Conservation (phyloP, 2,329 filamentous ascomycete genomes). For the Exserohilum turcica region DNA sequence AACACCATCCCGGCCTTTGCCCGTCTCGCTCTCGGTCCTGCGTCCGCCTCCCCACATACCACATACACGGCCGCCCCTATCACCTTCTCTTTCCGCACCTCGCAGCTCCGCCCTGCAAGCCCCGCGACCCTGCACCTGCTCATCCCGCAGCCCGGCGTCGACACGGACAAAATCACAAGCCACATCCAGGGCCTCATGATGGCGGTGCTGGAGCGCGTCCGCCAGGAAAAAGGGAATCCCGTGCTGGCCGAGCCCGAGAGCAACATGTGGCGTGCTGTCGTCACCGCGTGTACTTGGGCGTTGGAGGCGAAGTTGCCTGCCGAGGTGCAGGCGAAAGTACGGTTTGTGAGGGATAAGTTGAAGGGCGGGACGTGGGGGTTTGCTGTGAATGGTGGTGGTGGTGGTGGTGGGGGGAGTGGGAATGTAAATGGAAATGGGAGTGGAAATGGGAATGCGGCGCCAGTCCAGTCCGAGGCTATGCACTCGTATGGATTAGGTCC, state of each 20-base stretch:
- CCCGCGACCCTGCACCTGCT: slow-evolving; percentile 30
- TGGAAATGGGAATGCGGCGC: too few relatives aligned
- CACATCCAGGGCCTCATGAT: slow-evolving; percentile 40
- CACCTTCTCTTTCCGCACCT: slow-evolving; percentile 20
- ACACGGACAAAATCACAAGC: slow-evolving; percentile 26
- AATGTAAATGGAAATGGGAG: too few relatives aligned
- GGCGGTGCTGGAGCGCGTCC: slow-evolving; percentile 36
- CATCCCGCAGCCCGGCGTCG: slow-evolving; percentile 19
- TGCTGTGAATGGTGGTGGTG: too few relatives aligned
- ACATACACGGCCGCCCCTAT: slow-evolving; percentile 31
- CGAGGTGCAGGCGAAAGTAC: too few relatives aligned
- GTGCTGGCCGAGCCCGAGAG: slow-evolving; percentile 19
- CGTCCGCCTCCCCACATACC: slow-evolving; percentile 9
- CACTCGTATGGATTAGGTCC: too few relatives aligned
- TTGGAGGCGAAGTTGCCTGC: too few relatives aligned
- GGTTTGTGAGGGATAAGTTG: too few relatives aligned
- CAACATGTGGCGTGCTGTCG: slow-evolving; percentile 32
- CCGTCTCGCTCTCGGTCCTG: slow-evolving; percentile 35
- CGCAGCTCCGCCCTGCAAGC: slow-evolving; percentile 19
- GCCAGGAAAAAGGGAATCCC: slow-evolving; percentile 30
- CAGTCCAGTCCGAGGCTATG: too few relatives aligned
- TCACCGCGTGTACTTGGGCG: slow-evolving; percentile 33
- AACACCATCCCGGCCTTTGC: slow-evolving; percentile 32
- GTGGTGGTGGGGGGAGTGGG: too few relatives aligned
- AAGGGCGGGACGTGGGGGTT: too few relatives aligned